Evolutionary conservation across 371 early-diverging fungal genomes (phyloP), one percentile per base, ranked within the genome.

Genomic region (Dichotomocladium elegans): DNA sequence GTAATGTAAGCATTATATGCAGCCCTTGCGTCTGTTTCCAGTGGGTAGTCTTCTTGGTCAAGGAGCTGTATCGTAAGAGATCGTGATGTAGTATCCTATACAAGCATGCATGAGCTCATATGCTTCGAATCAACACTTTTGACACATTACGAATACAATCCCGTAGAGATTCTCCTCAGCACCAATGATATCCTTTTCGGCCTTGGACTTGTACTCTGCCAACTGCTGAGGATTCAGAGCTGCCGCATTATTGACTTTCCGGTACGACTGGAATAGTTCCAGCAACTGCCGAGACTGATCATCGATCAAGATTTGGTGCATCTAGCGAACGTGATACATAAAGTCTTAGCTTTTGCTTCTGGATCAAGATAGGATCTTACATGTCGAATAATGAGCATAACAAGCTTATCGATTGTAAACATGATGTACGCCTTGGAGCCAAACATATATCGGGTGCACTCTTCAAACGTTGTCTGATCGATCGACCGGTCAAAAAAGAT

Each of bases 1-100:
- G 92, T 87, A 19, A 96, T 85, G 47, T 95, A 96, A 53, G 87
- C 77, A 25, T 90, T 87, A 89, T 95, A 96, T 34, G 78, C 79
- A 61, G 91, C 92, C 58, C 93, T 92, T 34, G 83, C 79, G 33
- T 56, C 56, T 4, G 56, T 56, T 30, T 56, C 56, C 27, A 56
- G 21, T 10, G 25, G 74, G 34, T 84, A 76, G 51, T 94, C 94
- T 35, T 92, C 88, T 55, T 88, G 86, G 35, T 81, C 76, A 29
- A 95, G 62, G 42, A 92, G 61, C 66, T 92, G 92, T 24, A 94
- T 82, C 4, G 90, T 82, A 64, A 94, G 68, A 15, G 82, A 70
- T 40, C 68, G 59, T 48, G 68, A 70, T 26, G 73, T 76, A 57
- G 79, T 72, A 37, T 74, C 67, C 78, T 80, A 54, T 9, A 28